Percentiles rank a stretch among this genome's conserved stretches.
Evolutionary conservation across 2,329 filamentous ascomycete genomes (phyloP).

Genomic region (Chaetomium sp.): DNA sequence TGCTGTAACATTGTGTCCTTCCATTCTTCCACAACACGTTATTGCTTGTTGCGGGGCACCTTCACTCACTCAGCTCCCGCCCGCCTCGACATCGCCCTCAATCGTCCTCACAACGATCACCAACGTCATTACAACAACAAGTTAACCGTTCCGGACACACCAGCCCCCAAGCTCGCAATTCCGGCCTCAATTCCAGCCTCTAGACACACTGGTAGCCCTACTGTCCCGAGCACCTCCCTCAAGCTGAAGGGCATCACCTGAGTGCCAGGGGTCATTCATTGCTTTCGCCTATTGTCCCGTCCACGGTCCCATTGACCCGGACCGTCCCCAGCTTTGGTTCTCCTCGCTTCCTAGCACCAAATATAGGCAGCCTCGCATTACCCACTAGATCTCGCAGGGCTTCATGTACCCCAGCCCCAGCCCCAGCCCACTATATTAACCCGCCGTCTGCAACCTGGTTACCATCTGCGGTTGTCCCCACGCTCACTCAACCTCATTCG

Average conservation of each 20-base stretch:
- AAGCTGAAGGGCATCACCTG: neutral
- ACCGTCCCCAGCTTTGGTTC: slow-evolving; percentile 4
- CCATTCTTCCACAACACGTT: no score
- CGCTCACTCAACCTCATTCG: neutral
- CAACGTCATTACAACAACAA: neutral
- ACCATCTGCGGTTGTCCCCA: no score
- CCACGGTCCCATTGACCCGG: neutral
- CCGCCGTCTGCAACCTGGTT: no score
- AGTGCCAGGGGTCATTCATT: neutral
- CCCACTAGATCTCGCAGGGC: slow-evolving; percentile 11
- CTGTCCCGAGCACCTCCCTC: neutral
- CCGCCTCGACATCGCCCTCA: neutral
- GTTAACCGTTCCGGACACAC: no score
- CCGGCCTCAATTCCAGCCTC: neutral
- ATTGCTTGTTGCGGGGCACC: no score
- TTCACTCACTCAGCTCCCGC: neutral
- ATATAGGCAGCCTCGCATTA: slow-evolving; percentile 2
- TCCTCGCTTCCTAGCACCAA: neutral
- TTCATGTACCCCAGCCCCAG: slow-evolving; percentile 16
- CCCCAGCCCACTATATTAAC: slow-evolving; percentile 12
- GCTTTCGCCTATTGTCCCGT: neutral
- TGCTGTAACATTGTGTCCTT: neutral
- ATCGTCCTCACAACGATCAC: neutral
- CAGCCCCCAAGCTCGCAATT: no score
- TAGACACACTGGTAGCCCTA: neutral